Evolutionary conservation across 257 asterid genomes (phyloP), one percentile per base, ranked within the genome.

Genomic region (Salvia rosmarinus): DNA sequence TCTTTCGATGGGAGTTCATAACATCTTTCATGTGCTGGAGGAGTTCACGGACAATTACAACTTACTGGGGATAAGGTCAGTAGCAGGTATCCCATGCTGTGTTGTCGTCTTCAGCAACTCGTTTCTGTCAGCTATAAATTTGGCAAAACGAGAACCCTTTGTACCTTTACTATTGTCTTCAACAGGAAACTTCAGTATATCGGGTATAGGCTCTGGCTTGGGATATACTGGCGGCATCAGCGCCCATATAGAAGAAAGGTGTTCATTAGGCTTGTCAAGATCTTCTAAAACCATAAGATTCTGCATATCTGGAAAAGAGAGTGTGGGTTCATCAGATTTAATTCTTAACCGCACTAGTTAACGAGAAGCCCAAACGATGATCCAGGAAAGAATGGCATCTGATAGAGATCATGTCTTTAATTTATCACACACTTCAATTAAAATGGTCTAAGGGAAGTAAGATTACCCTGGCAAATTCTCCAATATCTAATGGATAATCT

Each of bases 61-160:
- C 92, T 94, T 91, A 47, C 98, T 86, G 40, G 79, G 85, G 17
- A 82, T 59, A 20, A 80, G 75, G 75, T 81, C 85, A 47, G 58
- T 71, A 2, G 82, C 77, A 7, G 56, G 72, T 73, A 79, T 77
- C 57, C 85, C 88, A 62, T 70, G 86, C 60, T 78, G 89, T 11
- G 70, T 47, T 35, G 72, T 66, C 17, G 73, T 83, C 79, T 85
- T 86, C 77, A 88, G 74, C 76, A 85, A 66, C 64, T 83, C 86
- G 4, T 68, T 78, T 64, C 90, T 80, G n/a, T 90, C 98, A 1
- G 97, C 85, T 6, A 94, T 83, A 58, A 94, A 94, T 78, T 91
- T 89, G 65, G 97, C 93, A 66, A 94, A 94, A 50, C 92, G 95
- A 73, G 96, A 87, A 56, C 98, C 98, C 77, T 89, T 94, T 4